Base-by-base conservation (phyloP, 2,329 filamentous ascomycete genomes). In the Sclerotinia borealis region DNA sequence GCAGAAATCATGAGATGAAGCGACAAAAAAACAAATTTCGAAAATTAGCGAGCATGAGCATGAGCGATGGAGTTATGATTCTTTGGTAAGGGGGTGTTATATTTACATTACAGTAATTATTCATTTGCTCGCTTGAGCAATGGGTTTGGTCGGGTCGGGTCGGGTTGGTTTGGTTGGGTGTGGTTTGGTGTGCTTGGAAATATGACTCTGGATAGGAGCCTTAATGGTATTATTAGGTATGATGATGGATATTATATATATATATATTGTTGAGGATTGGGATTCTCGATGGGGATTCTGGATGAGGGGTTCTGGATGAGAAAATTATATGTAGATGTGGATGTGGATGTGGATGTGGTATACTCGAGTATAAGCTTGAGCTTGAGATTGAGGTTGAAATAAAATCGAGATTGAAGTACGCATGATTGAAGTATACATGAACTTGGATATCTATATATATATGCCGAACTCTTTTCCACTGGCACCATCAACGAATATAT, bases 21-120 rank as follows among this genome's bases (percentile, higher is more conserved):
- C 15, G 10, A 45, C 22, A 56, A 34, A 45, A 15, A 31, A 25
- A 25, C n/a, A 56, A 34, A 45, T 34, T 51, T 45, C 29, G 29
- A 45, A 56, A 56, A 34, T 45, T 56, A 56, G 54, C 54, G 39
- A 56, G 39, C 54, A 56, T 56, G 39, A 56, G 39, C 54, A 56
- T 56, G 41, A 45, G 39, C 54, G 39, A 56, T 31, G 39, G 54
- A 56, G 54, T 56, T 54, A 56, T 34, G 54, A 56, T 56, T 45
- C 15, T 25, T 54, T 45, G 39, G 39, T 45, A 34, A 17, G 54
- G 54, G 1, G 10, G 19, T 43, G 19, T 49, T 49, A n/a, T n/a
- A n/a, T 36, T 22, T 15, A 22, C 31, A 39, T 22, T n/a, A n/a
- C n/a, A n/a, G n/a, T n/a, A n/a, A 43, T 15, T 31, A 34, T 45